Evolutionary conservation across 1,284 basidiomycete genomes (phyloP), one percentile per base, ranked within the genome.

Genomic region (Baeospora myosura): DNA sequence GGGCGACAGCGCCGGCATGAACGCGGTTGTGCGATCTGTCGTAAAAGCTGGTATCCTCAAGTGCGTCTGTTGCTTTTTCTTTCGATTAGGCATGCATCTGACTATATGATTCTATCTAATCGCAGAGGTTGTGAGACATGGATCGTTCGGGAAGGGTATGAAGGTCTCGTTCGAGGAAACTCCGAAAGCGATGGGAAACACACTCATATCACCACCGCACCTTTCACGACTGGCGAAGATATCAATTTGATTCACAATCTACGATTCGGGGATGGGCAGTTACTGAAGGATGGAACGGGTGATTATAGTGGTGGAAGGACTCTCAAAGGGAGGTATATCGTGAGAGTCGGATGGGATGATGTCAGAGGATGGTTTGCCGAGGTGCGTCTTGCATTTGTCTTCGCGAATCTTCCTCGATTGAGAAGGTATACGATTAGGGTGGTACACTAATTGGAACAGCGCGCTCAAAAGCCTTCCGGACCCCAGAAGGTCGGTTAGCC

Each of bases 271-370:
- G 93, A 95, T 56, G 95, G 94, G 0, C 79, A 82, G 46, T 69
- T 96, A 26, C 69, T 98, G 40, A 86, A 78, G 52, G 89, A 98
- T 56, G 95, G 95, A 4, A 93, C 92, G 10, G 86, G 88, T 21
- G 95, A 98, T 55, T 72, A 71, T 49, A 29, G 14, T 7, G 66
- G 71, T 6, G 83, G 80, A 7, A 72, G 81, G 45, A 80, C 80
- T 5, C 74, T 98, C 51, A 91, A 87, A 56, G 93, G 93, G 1
- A 74, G 87, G 38, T 94, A 98, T 66, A 98, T 98, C 56, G 86
- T 98, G 34, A 75, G 91, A 46, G 94, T 97, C 2, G 96, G 95
- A 3, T 98, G 95, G 88, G 96, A 98, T 58, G 96, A 98, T 64
- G 95, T 98, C 18, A 73, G 91, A 24, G 90, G 91, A 4, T 98